Percentiles rank a stretch among this genome's conserved stretches.
Conservation (phyloP, 768 basidiomycete species). For the Collybiopsis confluens region DNA sequence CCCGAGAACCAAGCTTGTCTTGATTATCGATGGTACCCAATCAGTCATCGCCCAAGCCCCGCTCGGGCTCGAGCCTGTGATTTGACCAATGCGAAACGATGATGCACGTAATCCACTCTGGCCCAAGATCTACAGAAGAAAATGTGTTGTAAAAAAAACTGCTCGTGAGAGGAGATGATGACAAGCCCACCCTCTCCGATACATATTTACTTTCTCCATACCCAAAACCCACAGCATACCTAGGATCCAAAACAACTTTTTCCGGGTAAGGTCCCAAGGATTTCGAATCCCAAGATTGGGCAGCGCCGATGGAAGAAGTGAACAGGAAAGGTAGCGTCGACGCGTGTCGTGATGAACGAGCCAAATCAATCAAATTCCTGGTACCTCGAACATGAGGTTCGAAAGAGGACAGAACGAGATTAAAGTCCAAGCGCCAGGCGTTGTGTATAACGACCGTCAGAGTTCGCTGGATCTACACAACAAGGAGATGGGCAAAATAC, state of each 20-base stretch:
- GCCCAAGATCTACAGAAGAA: conserved; percentile 26
- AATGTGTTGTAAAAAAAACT: background rate
- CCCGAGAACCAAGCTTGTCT: conserved; percentile 26
- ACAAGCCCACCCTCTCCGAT: conserved; percentile 28
- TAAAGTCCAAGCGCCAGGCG: conserved; percentile 32
- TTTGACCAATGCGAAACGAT: conserved; percentile 43
- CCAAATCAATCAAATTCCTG: conserved; percentile 40
- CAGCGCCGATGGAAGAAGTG: conserved; percentile 36
- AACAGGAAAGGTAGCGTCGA: conserved; percentile 29
- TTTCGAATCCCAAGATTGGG: conserved; percentile 23
- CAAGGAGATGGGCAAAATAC: background rate
- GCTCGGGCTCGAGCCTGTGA: conserved; percentile 32
- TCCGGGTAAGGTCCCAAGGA: conserved; percentile 28
- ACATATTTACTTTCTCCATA: conserved; percentile 47
- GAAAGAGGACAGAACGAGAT: conserved; percentile 44
- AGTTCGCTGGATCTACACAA: conserved; percentile 19
- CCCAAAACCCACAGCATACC: conserved; percentile 32
- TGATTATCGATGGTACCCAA: conserved; percentile 43
- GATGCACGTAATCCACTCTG: conserved; percentile 31
- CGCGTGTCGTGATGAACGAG: conserved; percentile 12
- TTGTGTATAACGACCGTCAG: conserved; percentile 37
- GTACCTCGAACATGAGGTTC: conserved; percentile 44
- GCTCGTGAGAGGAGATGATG: background rate
- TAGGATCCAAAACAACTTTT: conserved; percentile 25
- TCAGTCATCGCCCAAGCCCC: conserved; percentile 42